These are phyloP conservation scores for Paraconiothyrium brasiliense DNA, from an alignment of 2,329 filamentous ascomycete genomes.

Conservation along the genomic window DNA sequence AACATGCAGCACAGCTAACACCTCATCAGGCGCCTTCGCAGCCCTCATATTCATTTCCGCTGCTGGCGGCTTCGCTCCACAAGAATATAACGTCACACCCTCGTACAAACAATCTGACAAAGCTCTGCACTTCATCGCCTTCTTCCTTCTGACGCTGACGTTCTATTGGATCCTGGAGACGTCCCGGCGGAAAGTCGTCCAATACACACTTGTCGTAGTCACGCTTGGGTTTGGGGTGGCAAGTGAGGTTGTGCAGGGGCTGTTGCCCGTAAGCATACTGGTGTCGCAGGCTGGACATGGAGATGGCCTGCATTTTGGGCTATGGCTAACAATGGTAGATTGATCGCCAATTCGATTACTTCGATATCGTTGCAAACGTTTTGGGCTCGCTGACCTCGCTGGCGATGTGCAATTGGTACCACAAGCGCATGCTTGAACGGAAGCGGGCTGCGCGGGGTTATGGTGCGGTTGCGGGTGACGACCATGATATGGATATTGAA, in stretches of 20 bases:
- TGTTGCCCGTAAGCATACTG: constrained; percentile 64
- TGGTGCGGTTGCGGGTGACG: constrained; percentile 71
- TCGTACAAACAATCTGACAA: constrained; percentile 82
- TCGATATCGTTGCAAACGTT: constrained; percentile 88
- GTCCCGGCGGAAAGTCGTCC: constrained; percentile 81
- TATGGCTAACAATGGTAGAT: constrained; percentile 46
- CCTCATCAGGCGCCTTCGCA: constrained; percentile 55
- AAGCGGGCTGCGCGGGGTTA: constrained; percentile 79
- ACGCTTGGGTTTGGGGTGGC: constrained; percentile 76
- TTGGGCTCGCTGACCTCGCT: constrained; percentile 78
- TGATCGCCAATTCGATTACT: constrained; percentile 72
- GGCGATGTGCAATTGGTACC: constrained; percentile 86
- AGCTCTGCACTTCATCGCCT: constrained; percentile 83
- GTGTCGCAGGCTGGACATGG: not conserved
- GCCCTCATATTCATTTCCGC: constrained; percentile 71
- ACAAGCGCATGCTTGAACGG: constrained; percentile 92
- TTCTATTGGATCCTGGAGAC: constrained; percentile 99
- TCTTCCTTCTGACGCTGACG: constrained; percentile 83
- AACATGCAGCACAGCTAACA: constrained; percentile 11
- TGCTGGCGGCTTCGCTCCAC: constrained; percentile 76
- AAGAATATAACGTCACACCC: constrained; percentile 55
- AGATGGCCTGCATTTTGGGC: not conserved
- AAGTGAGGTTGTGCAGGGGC: constrained; percentile 77
- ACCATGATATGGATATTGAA: constrained; percentile 71
- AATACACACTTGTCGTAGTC: constrained; percentile 83